Evolutionary conservation across 1,284 basidiomycete genomes (phyloP), one percentile per base, ranked within the genome.

Genomic region (Cryptococcus sp.): DNA sequence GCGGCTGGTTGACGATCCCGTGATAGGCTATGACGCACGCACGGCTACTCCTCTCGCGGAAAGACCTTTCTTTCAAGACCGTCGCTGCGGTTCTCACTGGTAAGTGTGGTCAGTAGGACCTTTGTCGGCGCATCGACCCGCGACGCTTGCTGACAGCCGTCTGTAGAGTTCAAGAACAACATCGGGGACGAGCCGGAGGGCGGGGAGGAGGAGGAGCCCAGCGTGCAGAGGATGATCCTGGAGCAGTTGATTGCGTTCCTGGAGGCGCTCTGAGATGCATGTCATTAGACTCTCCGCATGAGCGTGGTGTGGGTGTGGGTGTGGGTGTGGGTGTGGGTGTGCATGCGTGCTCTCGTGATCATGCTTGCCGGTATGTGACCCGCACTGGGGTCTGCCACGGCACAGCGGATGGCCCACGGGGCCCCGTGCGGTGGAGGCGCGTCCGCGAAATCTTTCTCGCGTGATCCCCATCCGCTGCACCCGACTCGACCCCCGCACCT

Each of bases 11-110:
- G 49, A 50, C 50, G 3, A n/a, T 11, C 11, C 24, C 16, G 2
- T 46, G 3, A 50, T 13, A 77, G 73, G 71, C 73, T 9, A 85
- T 84, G 42, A 78, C 79, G 16, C 93, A 96, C 73, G 79, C 86
- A 9, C 76, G 82, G 52, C 83, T 85, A 68, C 86, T 96, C 79
- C 79, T 97, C 20, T 80, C 80, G 42, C 82, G 92, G 42, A 87
- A 85, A 67, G 85, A 69, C 40, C 61, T 64, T 43, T 66, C 70
- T 0, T 68, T 77, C 40, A 46, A 50, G n/a, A 61, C 68, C 36
- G 64, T 77, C 9, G 46, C 69, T 1, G 55, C 52, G 2, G 65
- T 73, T 18, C 53, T 77, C 18, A 63, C 63, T 50, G 76, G 76
- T 75, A 21, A 52, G 71, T 61, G n/a, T 4, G 12, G 12, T 8